Percentiles rank a stretch among this genome's conserved stretches.
Conservation (phyloP, 2,329 filamentous ascomycete genomes). For the Stromatinia cepivora region DNA sequence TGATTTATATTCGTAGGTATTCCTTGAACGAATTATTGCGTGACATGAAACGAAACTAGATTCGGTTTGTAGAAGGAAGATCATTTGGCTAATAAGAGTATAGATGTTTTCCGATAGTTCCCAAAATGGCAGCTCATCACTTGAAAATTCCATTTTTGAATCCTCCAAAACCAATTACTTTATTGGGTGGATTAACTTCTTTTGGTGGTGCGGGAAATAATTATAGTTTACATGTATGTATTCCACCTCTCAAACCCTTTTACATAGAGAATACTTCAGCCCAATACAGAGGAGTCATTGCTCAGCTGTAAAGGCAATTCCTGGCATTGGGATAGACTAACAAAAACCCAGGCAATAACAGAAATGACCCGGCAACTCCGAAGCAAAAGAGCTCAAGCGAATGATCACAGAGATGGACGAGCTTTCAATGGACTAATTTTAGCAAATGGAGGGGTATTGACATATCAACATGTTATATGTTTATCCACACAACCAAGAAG, state of each 20-base stretch:
- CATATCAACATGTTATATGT: slow-evolving; percentile 63
- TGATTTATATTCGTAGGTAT: slow-evolving; percentile 62
- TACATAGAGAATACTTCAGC: too few species aligned
- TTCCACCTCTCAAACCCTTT: neutral
- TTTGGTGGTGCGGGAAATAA: slow-evolving; percentile 73
- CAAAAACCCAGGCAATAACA: slow-evolving; percentile 47
- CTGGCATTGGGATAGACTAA: neutral
- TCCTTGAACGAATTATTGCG: neutral
- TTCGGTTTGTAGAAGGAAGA: too few species aligned
- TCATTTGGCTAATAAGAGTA: slow-evolving; percentile 8
- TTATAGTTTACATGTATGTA: slow-evolving; percentile 65
- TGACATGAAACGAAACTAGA: too few species aligned
- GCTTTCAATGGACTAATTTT: slow-evolving; percentile 57
- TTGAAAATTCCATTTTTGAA: slow-evolving; percentile 53
- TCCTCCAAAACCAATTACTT: slow-evolving; percentile 54
- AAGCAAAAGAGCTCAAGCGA: slow-evolving; percentile 40
- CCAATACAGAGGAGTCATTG: neutral
- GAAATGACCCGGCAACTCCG: slow-evolving; percentile 55
- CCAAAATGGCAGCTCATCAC: slow-evolving; percentile 63
- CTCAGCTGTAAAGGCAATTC: neutral
- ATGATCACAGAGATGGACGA: slow-evolving; percentile 31
- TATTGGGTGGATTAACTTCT: slow-evolving; percentile 65
- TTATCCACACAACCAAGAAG: slow-evolving; percentile 51
- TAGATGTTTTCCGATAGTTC: slow-evolving; percentile 70
- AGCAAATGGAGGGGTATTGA: slow-evolving; percentile 65